These are phyloP conservation scores for Agrocybe chaxingu DNA, from an alignment of 768 basidiomycete genomes.

Conservation along the genomic window DNA sequence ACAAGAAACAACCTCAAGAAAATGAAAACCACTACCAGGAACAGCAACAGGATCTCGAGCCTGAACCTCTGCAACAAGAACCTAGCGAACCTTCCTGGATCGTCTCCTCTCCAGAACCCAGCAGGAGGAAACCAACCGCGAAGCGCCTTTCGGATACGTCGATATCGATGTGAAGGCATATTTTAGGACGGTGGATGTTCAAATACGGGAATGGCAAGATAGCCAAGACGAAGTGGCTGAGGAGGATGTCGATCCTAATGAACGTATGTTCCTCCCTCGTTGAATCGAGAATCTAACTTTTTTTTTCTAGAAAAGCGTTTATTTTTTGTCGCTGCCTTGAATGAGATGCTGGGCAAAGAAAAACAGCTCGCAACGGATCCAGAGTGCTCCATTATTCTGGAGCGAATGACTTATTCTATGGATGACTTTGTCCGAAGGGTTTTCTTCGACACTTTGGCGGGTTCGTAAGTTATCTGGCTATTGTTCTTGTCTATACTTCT, in stretches of 20 bases:
- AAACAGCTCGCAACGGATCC: conserved; percentile 89
- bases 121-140: conserved; percentile 42
- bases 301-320: conserved; percentile 57
- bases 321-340: conserved; percentile 79
- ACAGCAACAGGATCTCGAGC: conserved; percentile 5
- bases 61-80: conserved; percentile 16
- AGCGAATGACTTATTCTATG: conserved; percentile 90
- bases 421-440: conserved; percentile 94
- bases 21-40: conserved; percentile 15
- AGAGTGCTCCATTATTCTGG: conserved; percentile 87
- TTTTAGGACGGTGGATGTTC: conserved; percentile 83
- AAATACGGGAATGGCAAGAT: conserved; percentile 86
- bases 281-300: background rate
- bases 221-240: conserved; percentile 35
- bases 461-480: conserved; percentile 63
- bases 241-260: conserved; percentile 57
- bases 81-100: conserved; percentile 68
- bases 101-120: conserved; percentile 31
- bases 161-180: conserved; percentile 92
- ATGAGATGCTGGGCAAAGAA: conserved; percentile 86
- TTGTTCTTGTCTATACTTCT: background rate
- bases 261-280: conserved; percentile 42
- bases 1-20: conserved; percentile 46
- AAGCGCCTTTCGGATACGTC: conserved; percentile 87
- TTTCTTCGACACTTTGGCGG: conserved; percentile 81